Conservation (phyloP, 176 grass and related monocot species). For the Oryza brachyantha region DNA sequence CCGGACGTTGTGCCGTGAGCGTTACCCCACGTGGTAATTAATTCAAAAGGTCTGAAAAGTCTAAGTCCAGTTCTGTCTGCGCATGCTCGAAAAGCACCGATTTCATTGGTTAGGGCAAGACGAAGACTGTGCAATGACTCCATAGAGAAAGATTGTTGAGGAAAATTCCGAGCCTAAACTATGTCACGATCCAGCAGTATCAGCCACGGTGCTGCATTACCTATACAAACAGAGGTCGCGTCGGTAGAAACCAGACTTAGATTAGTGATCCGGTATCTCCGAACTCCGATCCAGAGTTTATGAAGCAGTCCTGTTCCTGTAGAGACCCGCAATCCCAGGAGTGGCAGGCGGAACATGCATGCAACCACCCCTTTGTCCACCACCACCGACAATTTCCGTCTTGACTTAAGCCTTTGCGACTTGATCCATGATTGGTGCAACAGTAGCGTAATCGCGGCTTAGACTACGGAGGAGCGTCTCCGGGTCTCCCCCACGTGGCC, state of each 20-base stretch:
- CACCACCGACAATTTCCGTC: conserved; percentile 29
- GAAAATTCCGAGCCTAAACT: not conserved
- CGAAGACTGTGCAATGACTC: not conserved
- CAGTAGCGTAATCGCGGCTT: not conserved
- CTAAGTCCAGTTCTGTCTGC: not conserved
- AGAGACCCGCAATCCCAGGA: conserved; percentile 30
- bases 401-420: not conserved
- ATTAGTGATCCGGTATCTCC: too few species aligned
- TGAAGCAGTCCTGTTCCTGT: not conserved
- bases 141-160: not conserved
- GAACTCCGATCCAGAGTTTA: not conserved
- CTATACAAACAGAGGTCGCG: too few species aligned
- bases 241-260: not conserved
- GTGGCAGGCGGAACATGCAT: conserved; percentile 25
- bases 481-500: not conserved
- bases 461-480: not conserved
- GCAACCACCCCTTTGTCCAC: conserved; percentile 14
- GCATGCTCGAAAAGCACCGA: not conserved
- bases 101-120: not conserved
- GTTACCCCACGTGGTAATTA: too few species aligned
- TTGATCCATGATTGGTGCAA: not conserved
- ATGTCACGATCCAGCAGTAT: not conserved
- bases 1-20: not conserved
- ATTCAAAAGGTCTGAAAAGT: not conserved
- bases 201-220: not conserved